Evolutionary conservation across 2,329 filamentous ascomycete species (phyloP).

Genomic region (Calonectria naviculata): DNA sequence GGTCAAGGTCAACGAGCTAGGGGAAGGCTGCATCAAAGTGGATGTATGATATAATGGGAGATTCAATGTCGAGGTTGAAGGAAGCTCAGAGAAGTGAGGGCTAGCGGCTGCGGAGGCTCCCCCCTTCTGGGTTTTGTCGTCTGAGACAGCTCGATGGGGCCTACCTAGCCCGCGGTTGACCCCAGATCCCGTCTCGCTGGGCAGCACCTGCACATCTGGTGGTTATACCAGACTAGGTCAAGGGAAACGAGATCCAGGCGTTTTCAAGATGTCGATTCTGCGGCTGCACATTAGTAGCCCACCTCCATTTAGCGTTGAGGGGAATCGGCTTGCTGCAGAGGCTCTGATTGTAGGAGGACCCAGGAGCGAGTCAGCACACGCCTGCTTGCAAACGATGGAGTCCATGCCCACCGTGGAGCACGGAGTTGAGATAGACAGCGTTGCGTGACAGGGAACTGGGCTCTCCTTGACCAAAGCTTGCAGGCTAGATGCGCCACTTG

Average conservation of each 20-base stretch:
- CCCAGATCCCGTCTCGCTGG: constrained; percentile 2
- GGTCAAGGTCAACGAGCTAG: constrained; percentile 32
- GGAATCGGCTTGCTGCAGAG: constrained; percentile 19
- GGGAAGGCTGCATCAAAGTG: constrained; percentile 36
- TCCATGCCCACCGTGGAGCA: constrained; percentile 18
- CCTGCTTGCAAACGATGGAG: constrained; percentile 21
- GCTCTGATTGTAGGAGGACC: constrained; percentile 25
- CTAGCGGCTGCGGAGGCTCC: constrained; percentile 1
- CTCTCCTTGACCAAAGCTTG: constrained; percentile 31
- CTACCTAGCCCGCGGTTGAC: constrained; percentile 2
- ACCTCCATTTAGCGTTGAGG: constrained; percentile 21
- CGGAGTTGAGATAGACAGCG: constrained; percentile 33
- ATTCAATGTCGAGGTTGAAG: constrained; percentile 8
- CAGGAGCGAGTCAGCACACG: constrained; percentile 35
- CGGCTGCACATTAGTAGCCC: constrained; percentile 17
- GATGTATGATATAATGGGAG: constrained; percentile 20
- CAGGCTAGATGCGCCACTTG: constrained; percentile 15
- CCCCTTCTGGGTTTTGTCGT: background rate
- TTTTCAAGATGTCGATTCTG: constrained; percentile 21
- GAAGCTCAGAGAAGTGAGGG: constrained; percentile 1
- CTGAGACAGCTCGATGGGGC: constrained; percentile 2
- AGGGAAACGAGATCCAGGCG: constrained; percentile 14
- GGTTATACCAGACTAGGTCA: constrained; percentile 1
- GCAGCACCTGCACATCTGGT: background rate
- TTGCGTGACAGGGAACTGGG: constrained; percentile 35